Evolutionary conservation across 352 stramenopile genomes (phyloP), one percentile per base, ranked within the genome.

Genomic region (Phytopythium boreale): DNA sequence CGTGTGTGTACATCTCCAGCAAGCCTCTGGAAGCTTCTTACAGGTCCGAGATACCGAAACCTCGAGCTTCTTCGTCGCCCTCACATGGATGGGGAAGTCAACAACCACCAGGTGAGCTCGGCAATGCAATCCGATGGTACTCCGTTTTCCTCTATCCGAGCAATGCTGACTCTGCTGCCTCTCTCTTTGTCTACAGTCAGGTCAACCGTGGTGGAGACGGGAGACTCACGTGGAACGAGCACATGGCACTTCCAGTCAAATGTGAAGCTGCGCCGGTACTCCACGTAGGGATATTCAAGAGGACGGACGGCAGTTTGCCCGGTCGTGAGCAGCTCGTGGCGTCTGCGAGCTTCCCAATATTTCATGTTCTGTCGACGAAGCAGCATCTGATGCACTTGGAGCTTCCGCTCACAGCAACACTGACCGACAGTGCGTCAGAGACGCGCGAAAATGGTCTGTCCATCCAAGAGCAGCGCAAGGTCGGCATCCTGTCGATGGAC

Each of bases 151-250:
- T 27, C 6, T 19, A 7, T 24, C 20, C 7, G 27, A 43, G 19
- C 5, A 36, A 3, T 37, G 10, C 27, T 41, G 26, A 57, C 26
- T 36, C 5, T 41, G 6, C 7, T 14, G 10, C 34, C 10, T 39
- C 10, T 14, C 3, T 39, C 34, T 15, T 39, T 39, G 34, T 14
- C 34, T 2, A 36, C 53, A 59, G 53, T 19, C 34, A 44, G 19
- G 9, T 34, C 36, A n/a, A 26, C 14, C 20, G n/a, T 12, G 44
- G 7, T 19, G 20, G 8, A n/a, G 39, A 60, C 9, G 29, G 49
- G 19, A 63, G 49, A 17, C 10, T 80, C n/a, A 49, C 59, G 15
- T 82, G 75, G 75, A 68, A 82, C 49, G 72, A 82, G 20, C 70
- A 82, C 1, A 10, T 80, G 11, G 29, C 59, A 19, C 60, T 82